Evolutionary conservation across 371 early-diverging fungal genomes (phyloP).

Genomic region (Choanephora cucurbitarum): DNA sequence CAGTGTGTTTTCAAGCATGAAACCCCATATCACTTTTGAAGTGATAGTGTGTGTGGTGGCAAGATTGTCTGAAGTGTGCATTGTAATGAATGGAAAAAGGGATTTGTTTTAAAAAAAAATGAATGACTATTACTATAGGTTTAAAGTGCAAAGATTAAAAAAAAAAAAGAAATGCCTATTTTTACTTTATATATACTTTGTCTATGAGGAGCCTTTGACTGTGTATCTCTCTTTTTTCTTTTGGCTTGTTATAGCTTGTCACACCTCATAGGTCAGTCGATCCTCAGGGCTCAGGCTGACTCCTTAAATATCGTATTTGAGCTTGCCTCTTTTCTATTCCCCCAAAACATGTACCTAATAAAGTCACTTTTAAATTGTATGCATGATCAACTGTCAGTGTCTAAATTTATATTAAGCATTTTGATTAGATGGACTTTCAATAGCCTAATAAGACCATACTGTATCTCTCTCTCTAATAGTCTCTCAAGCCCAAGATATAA

Average conservation of each 20-base stretch:
- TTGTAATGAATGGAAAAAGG: background rate
- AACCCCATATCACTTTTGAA: conserved; percentile 40
- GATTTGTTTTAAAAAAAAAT: background rate
- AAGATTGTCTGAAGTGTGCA: background rate
- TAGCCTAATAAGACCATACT: too few relatives aligned
- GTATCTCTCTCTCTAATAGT: too few relatives aligned
- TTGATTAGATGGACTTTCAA: too few relatives aligned
- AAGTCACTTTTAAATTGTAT: background rate
- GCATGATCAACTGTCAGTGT: background rate
- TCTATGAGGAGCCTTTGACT: background rate
- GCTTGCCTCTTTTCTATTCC: background rate
- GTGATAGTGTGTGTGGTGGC: background rate
- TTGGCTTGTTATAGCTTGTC: too few relatives aligned
- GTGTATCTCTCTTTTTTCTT: background rate
- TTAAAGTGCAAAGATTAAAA: too few relatives aligned
- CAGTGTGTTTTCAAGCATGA: conserved; percentile 48
- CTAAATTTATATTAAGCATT: too few relatives aligned
- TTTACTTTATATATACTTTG: background rate
- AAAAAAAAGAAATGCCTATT: background rate
- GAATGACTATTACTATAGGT: background rate
- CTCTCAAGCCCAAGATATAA: too few relatives aligned
- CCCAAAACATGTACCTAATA: background rate
- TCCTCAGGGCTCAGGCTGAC: conserved; percentile 16
- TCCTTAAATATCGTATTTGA: too few relatives aligned
- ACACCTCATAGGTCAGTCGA: conserved; percentile 21